Conservation (phyloP, 192 early-diverging fungal genomes). For the Martensiomyces pterosporus region DNA sequence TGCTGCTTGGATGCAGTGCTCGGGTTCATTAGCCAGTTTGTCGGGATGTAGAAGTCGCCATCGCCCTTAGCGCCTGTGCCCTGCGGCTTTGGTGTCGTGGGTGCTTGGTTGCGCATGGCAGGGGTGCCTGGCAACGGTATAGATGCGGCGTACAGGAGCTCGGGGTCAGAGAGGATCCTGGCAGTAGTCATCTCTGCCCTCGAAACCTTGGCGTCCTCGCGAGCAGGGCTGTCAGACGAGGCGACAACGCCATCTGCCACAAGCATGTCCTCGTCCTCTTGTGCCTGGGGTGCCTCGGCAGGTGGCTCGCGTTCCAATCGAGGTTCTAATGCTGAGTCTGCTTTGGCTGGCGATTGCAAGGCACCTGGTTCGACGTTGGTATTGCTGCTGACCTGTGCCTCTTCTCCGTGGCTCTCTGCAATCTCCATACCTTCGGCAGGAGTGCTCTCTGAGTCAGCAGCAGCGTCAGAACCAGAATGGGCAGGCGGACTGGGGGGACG, state of each 20-base stretch:
- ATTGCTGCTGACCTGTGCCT: too few species aligned
- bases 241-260: neutral
- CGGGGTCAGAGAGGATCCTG: constrained; percentile 26
- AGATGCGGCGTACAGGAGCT: constrained; percentile 13
- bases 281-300: too few species aligned
- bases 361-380: too few species aligned
- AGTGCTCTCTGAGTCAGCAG: too few species aligned
- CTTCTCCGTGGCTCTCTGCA: too few species aligned
- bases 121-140: constrained; percentile 35
- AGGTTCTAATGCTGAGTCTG: too few species aligned
- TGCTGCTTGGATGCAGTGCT: neutral
- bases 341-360: too few species aligned
- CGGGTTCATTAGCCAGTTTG: constrained; percentile 44
- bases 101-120: constrained; percentile 13
- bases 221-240: constrained; percentile 8
- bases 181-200: constrained; percentile 30
- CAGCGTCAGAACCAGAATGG: neutral
- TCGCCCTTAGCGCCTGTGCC: neutral
- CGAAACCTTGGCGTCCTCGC: constrained; percentile 3
- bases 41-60: constrained; percentile 41
- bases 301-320: too few species aligned
- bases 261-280: constrained; percentile 1
- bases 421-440: too few species aligned
- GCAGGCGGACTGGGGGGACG: too few species aligned
- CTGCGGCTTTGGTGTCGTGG: constrained; percentile 8